A percentile compares a stretch with the other conserved stretches of the same genome.
Conservation (phyloP, 768 basidiomycete genomes). For the Calvatia gigantea region DNA sequence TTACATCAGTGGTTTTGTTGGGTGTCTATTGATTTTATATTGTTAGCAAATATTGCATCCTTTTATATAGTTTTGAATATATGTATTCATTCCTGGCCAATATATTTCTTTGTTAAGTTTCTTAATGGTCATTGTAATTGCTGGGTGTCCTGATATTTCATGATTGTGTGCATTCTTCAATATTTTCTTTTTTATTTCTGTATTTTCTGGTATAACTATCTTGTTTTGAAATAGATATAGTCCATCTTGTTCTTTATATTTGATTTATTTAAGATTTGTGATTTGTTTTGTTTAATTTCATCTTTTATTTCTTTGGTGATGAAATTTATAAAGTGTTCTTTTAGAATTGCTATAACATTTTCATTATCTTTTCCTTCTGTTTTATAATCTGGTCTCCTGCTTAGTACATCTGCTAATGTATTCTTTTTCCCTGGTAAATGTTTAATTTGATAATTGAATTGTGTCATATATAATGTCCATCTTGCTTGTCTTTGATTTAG, state of each 20-base stretch:
- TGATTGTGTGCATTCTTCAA: slow-evolving; percentile 5
- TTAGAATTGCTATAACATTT: not conserved
- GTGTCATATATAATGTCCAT: not conserved
- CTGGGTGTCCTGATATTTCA: slow-evolving; percentile 14
- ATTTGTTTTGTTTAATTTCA: not conserved
- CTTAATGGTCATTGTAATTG: slow-evolving; percentile 4
- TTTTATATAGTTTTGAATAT: slow-evolving; percentile 18
- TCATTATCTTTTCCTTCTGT: not conserved
- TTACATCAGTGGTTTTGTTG: slow-evolving; percentile 1
- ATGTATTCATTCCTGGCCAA: slow-evolving; percentile 20
- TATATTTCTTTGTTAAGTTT: slow-evolving; percentile 12
- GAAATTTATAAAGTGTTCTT: not conserved
- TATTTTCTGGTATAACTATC: slow-evolving; percentile 5
- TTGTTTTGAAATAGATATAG: not conserved
- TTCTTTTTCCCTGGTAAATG: not conserved
- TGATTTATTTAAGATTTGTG: not conserved
- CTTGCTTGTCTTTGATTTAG: slow-evolving; percentile 1
- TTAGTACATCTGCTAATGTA: not conserved
- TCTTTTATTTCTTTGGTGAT: not conserved
- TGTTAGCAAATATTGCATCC: slow-evolving; percentile 21
- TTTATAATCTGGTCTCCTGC: not conserved
- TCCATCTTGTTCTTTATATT: not conserved
- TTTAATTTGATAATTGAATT: slow-evolving; percentile 1
- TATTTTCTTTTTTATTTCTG: not conserved
- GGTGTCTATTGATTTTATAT: slow-evolving; percentile 11